Percentiles rank a stretch among this genome's conserved stretches.
Conservation (phyloP, 176 grass and related monocot species). For the Alopecurus myosuroides region DNA sequence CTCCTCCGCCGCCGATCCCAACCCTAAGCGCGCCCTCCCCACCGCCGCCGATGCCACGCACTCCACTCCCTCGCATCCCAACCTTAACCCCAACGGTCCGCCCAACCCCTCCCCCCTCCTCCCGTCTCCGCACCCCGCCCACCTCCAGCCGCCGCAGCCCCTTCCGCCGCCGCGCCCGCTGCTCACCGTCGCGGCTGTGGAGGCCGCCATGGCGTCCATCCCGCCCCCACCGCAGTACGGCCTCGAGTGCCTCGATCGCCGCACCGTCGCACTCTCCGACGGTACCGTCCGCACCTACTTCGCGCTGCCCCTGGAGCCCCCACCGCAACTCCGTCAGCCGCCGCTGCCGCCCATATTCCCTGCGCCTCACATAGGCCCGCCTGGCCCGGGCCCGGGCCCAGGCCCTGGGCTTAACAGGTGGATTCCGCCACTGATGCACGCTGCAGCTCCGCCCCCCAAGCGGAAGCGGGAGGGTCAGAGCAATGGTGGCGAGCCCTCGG, state of each 20-base stretch:
- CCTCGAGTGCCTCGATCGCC: constrained; percentile 37
- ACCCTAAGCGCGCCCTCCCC: constrained; percentile 17
- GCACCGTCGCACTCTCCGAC: constrained; percentile 62
- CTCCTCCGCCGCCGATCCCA: constrained; percentile 37
- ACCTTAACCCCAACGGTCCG: constrained; percentile 11
- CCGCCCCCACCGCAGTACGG: constrained; percentile 48
- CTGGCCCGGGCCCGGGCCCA: background rate
- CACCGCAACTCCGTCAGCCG: constrained; percentile 36
- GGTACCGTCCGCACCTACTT: constrained; percentile 88
- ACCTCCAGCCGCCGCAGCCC: background rate
- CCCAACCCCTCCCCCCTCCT: background rate
- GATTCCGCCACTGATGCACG: background rate
- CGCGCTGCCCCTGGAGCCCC: constrained; percentile 67
- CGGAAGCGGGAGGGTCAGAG: constrained; percentile 45
- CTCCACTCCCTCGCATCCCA: background rate
- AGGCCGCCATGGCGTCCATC: constrained; percentile 37
- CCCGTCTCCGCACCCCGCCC: background rate
- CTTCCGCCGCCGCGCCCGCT: constrained; percentile 24
- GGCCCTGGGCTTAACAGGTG: constrained; percentile 10
- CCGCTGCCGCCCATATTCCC: constrained; percentile 22
- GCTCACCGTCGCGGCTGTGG: constrained; percentile 52
- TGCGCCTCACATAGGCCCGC: background rate
- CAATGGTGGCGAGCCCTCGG: constrained; percentile 35
- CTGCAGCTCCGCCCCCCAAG: background rate
- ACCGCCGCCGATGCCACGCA: background rate